Percentiles rank a stretch among this genome's conserved stretches.
Conservation (phyloP, 192 early-diverging fungal species). For the Dimargaris verticillata region DNA sequence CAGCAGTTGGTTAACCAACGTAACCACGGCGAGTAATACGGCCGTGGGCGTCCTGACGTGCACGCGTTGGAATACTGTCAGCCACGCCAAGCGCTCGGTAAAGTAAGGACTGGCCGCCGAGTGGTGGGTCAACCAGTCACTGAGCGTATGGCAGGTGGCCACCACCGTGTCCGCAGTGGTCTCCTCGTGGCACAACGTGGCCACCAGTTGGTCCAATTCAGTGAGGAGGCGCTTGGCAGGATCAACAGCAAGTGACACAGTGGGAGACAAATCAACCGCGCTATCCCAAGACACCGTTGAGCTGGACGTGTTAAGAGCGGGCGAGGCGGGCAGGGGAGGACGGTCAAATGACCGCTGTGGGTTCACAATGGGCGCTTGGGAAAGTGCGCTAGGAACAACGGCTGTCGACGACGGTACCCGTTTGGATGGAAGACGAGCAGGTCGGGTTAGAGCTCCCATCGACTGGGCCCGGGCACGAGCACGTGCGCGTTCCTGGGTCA, state of each 20-base stretch:
- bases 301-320: too few species aligned
- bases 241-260: too few species aligned
- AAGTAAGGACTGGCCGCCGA: not conserved
- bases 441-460: not conserved
- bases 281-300: too few species aligned
- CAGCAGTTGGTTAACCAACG: not conserved
- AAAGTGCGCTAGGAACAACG: too few species aligned
- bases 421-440: not conserved
- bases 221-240: too few species aligned
- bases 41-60: not conserved
- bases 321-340: too few species aligned
- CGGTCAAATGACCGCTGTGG: too few species aligned
- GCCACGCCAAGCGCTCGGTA: not conserved
- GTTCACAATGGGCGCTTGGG: too few species aligned
- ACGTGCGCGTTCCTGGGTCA: conserved; percentile 1
- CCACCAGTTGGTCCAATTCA: conserved; percentile 8
- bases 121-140: not conserved
- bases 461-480: conserved; percentile 4
- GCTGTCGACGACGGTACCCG: too few species aligned
- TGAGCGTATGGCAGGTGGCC: not conserved
- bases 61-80: not conserved
- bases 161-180: not conserved
- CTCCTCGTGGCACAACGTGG: not conserved
- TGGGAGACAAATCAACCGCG: too few species aligned
- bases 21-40: not conserved